A percentile compares a stretch with the other conserved stretches of the same genome.
Conservation (phyloP, 306 rosid genomes). For the Acacia melanoxylon region DNA sequence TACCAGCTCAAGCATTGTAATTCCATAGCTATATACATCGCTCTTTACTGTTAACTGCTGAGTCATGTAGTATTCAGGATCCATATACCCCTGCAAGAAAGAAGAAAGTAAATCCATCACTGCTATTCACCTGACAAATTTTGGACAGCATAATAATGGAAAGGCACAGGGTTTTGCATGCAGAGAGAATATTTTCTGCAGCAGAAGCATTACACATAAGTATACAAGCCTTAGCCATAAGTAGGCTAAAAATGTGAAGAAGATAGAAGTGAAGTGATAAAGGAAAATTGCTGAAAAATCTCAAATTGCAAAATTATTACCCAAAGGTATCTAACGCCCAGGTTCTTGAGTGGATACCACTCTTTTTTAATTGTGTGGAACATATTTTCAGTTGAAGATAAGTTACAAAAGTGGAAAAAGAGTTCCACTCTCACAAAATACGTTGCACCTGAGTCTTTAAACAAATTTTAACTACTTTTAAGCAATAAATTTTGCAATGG, state of each 20-base stretch:
- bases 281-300: too few relatives aligned
- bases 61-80: constrained; percentile 57
- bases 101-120: not conserved
- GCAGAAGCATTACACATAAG: not conserved
- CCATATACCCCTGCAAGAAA: constrained; percentile 68
- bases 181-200: not conserved
- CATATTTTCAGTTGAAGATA: too few relatives aligned
- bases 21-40: constrained; percentile 79
- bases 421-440: too few relatives aligned
- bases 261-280: not conserved
- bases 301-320: too few relatives aligned
- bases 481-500: too few relatives aligned
- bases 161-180: not conserved
- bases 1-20: constrained; percentile 67
- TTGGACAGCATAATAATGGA: not conserved
- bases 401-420: too few relatives aligned
- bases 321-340: too few relatives aligned
- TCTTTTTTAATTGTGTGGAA: too few relatives aligned
- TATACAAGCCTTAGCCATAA: not conserved
- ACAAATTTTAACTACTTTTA: too few relatives aligned
- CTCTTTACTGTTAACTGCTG: constrained; percentile 66
- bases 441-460: too few relatives aligned
- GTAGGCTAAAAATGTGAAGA: not conserved
- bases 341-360: too few relatives aligned
- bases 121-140: not conserved